These are phyloP conservation scores for Eucalyptus grandis DNA, from an alignment of 345 rosid genomes.

Conservation along the genomic window DNA sequence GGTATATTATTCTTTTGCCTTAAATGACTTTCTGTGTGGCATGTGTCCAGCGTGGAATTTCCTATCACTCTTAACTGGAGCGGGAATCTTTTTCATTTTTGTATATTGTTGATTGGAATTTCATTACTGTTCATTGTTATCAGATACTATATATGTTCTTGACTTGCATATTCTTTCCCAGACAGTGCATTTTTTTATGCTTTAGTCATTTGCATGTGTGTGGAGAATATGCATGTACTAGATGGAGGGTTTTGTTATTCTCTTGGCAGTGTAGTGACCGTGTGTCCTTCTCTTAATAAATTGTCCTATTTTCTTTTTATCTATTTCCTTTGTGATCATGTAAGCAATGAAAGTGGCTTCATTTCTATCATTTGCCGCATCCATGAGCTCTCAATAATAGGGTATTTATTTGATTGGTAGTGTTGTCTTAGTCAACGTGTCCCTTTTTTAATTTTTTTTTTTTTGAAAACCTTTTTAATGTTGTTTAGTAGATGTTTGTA, in stretches of 20 bases:
- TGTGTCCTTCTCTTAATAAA: not conserved
- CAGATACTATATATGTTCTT: not conserved
- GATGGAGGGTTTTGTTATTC: not conserved
- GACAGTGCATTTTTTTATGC: not conserved
- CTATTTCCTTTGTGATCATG: not conserved
- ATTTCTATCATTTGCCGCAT: not conserved
- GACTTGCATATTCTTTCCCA: not conserved
- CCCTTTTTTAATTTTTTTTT: no score
- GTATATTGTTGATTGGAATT: not conserved
- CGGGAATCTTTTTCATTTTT: not conserved
- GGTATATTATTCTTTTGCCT: constrained; percentile 14
- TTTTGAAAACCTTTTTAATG: not conserved
- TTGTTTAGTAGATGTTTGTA: not conserved
- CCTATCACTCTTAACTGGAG: not conserved
- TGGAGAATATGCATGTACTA: not conserved
- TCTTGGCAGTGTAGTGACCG: not conserved
- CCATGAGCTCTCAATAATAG: not conserved
- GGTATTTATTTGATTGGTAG: not conserved
- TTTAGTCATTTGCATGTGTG: not conserved
- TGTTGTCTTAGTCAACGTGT: not conserved
- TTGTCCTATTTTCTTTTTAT: not conserved
- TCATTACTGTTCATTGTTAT: not conserved
- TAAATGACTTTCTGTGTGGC: not conserved
- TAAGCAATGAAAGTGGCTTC: not conserved
- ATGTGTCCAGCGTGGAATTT: not conserved